Conservation (phyloP, 2,329 filamentous ascomycete species). For the Colletotrichum sp. region DNA sequence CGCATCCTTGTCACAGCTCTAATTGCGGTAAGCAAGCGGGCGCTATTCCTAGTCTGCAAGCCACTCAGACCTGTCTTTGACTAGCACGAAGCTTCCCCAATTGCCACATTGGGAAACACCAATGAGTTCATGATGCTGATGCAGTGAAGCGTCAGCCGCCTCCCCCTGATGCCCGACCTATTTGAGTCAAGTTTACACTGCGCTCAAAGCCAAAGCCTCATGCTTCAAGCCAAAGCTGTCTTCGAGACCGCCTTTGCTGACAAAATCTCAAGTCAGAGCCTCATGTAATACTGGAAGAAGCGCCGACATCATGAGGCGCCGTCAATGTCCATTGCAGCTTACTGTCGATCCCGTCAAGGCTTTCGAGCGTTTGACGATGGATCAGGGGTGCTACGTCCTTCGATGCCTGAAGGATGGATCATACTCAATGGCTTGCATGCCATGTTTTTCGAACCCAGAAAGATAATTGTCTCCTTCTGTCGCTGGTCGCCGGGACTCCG, state of each 20-base stretch:
- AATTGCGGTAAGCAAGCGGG: neutral
- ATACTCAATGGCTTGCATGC: neutral
- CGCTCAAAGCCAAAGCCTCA: neutral
- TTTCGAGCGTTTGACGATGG: neutral
- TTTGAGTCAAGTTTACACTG: neutral
- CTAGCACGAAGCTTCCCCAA: neutral
- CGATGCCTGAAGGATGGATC: neutral
- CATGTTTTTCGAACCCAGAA: neutral
- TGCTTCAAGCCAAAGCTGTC: neutral
- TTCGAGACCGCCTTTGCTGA: neutral
- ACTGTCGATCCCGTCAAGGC: neutral
- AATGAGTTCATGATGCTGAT: neutral
- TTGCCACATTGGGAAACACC: neutral
- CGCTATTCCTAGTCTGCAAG: neutral
- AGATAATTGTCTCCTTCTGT: neutral
- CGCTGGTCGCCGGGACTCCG: neutral
- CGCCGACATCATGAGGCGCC: neutral
- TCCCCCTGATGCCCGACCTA: neutral
- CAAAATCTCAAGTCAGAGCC: neutral
- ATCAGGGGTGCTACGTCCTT: neutral
- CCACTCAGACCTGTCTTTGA: neutral
- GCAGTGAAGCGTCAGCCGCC: neutral
- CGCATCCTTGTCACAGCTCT: neutral
- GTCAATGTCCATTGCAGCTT: neutral
- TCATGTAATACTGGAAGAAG: neutral